These are phyloP conservation scores for Teunomyces funiuensis DNA, from an alignment of 805 yeast genomes.

Conservation along the genomic window DNA sequence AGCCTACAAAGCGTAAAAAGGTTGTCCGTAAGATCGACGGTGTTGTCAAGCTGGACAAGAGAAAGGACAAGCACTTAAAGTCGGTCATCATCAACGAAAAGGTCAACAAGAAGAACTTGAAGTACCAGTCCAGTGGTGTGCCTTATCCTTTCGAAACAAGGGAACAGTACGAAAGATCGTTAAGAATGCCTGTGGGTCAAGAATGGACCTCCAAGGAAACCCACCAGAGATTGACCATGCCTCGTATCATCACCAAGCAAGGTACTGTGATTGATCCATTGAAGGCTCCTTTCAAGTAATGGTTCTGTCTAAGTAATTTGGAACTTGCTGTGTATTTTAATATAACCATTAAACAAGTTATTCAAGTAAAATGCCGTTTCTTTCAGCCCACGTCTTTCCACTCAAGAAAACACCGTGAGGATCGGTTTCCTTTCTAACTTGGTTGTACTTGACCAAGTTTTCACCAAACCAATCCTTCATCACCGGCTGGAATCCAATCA, in stretches of 20 bases:
- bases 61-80: slow-evolving; percentile 74
- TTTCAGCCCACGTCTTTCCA: slow-evolving; percentile 74
- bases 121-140: slow-evolving; percentile 84
- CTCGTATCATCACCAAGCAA: slow-evolving; percentile 80
- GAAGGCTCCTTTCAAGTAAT: slow-evolving; percentile 75
- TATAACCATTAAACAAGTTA: background rate
- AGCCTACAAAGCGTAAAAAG: slow-evolving; percentile 50
- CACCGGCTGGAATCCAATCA: slow-evolving; percentile 74
- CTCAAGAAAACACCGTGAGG: slow-evolving; percentile 81
- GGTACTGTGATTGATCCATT: slow-evolving; percentile 91
- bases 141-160: slow-evolving; percentile 92
- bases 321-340: background rate
- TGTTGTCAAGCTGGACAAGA: slow-evolving; percentile 63
- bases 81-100: slow-evolving; percentile 89
- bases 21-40: slow-evolving; percentile 75
- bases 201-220: slow-evolving; percentile 92
- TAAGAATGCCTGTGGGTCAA: slow-evolving; percentile 95
- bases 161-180: slow-evolving; percentile 92
- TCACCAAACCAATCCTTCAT: slow-evolving; percentile 81
- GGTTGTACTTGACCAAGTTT: slow-evolving; percentile 59
- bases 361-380: slow-evolving; percentile 65
- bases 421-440: slow-evolving; percentile 66
- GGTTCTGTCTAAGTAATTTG: no score
- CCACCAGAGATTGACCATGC: slow-evolving; percentile 86
- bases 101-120: slow-evolving; percentile 77